Conservation (phyloP, 2,329 filamentous ascomycete species). For the Dactylellina sp. region DNA sequence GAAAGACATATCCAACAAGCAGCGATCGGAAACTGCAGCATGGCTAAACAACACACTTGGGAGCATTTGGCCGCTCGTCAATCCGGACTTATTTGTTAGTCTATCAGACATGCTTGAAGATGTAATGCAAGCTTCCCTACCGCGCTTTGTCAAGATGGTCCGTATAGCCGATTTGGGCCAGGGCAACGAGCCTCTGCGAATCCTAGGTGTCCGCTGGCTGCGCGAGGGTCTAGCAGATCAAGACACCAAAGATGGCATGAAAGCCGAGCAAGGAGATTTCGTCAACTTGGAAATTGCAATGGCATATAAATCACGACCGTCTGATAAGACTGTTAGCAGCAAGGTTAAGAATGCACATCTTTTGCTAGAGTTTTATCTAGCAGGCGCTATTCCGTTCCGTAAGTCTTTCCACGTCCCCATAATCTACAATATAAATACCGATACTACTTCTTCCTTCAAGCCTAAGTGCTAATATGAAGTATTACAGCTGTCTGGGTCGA, state of each 20-base stretch:
- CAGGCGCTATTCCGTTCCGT: slow-evolving; percentile 66
- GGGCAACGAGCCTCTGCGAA: slow-evolving; percentile 76
- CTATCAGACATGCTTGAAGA: slow-evolving; percentile 77
- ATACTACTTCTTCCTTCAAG: no score
- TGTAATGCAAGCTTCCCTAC: slow-evolving; percentile 81
- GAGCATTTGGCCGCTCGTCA: slow-evolving; percentile 79
- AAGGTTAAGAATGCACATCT: slow-evolving; percentile 80
- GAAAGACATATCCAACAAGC: slow-evolving; percentile 21
- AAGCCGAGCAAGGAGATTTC: slow-evolving; percentile 81
- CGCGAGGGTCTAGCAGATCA: slow-evolving; percentile 74
- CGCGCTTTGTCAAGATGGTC: slow-evolving; percentile 77
- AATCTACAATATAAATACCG: no score
- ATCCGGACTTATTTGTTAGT: slow-evolving; percentile 76
- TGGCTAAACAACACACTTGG: slow-evolving; percentile 78
- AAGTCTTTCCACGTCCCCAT: slow-evolving; percentile 61
- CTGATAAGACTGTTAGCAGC: slow-evolving; percentile 55
- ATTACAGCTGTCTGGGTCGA: slow-evolving; percentile 80
- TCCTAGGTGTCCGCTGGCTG: slow-evolving; percentile 78
- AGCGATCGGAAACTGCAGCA: slow-evolving; percentile 72
- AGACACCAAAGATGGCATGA: slow-evolving; percentile 72
- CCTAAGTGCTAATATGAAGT: slow-evolving; percentile 60
- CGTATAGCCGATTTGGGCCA: slow-evolving; percentile 81
- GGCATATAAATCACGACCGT: slow-evolving; percentile 69
- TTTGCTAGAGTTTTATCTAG: slow-evolving; percentile 77
- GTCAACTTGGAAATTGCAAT: slow-evolving; percentile 81